These are phyloP conservation scores for Wallacemonas rigidus DNA, from an alignment of 208 protist species.

Conservation along the genomic window DNA sequence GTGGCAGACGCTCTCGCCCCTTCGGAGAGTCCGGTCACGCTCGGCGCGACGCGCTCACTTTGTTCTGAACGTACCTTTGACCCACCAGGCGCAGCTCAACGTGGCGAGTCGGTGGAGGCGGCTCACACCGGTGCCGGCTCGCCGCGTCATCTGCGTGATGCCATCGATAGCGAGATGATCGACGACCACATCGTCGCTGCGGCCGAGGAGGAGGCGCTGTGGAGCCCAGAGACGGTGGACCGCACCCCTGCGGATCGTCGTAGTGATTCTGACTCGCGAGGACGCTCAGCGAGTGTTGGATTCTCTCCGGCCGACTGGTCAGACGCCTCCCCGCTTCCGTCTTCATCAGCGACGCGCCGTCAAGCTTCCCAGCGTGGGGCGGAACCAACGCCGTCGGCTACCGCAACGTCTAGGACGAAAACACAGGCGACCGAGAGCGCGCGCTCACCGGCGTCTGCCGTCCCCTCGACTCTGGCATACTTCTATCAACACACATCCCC, in stretches of 20 bases:
- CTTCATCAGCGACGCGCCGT: not conserved
- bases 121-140: not conserved
- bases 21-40: too few species aligned
- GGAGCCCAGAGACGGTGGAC: not conserved
- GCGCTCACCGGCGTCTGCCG: not conserved
- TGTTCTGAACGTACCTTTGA: too few species aligned
- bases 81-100: not conserved
- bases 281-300: too few species aligned
- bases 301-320: not conserved
- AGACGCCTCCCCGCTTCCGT: not conserved
- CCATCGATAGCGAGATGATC: not conserved
- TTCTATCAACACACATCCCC: constrained; percentile 11
- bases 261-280: not conserved
- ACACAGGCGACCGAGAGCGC: not conserved
- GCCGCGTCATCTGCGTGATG: not conserved
- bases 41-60: too few species aligned
- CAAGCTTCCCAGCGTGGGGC: not conserved
- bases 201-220: constrained; percentile 6
- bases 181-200: constrained; percentile 1
- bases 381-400: not conserved
- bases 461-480: constrained; percentile 5
- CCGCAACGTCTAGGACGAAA: not conserved
- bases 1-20: too few species aligned
- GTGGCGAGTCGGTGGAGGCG: too few species aligned
- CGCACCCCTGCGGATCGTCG: too few species aligned